Percentiles rank a stretch among this genome's conserved stretches.
phyloP scores from a whole-genome alignment of 805 yeast genomes.

The Yamadazyma takamatsuzukensis region DNA sequence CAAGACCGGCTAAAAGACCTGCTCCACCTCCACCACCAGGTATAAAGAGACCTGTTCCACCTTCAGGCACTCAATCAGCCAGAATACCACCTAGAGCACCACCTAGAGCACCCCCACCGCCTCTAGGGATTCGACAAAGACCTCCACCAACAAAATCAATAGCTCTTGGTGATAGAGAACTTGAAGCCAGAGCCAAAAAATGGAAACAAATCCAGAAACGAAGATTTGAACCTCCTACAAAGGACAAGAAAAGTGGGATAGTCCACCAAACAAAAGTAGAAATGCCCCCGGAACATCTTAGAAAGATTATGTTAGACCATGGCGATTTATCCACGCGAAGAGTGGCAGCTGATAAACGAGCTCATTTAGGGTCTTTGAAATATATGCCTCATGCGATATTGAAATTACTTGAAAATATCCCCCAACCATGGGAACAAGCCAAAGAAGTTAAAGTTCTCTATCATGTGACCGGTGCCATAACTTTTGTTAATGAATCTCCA shows the following conservation, averaged over 20 bases:
- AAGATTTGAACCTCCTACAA: constrained; percentile 39
- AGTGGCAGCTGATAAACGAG: constrained; percentile 78
- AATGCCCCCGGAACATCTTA: constrained; percentile 90
- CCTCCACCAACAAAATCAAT: constrained; percentile 19
- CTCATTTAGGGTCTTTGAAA: constrained; percentile 86
- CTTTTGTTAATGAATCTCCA: constrained; percentile 91
- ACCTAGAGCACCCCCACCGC: constrained; percentile 18
- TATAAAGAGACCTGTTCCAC: constrained; percentile 8
- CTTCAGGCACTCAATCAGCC: constrained; percentile 6
- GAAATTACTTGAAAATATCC: constrained; percentile 91
- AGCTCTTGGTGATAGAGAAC: constrained; percentile 25
- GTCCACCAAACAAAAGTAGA: constrained; percentile 65
- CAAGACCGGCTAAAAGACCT: no score
- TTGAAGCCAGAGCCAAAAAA: constrained; percentile 44
- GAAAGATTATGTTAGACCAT: constrained; percentile 79
- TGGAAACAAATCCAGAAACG: constrained; percentile 66
- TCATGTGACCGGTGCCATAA: constrained; percentile 89
- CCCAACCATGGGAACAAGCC: constrained; percentile 94
- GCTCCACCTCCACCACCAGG: constrained; percentile 22
- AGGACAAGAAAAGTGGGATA: constrained; percentile 27
- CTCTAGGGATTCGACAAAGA: constrained; percentile 16
- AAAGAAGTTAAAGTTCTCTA: constrained; percentile 86
- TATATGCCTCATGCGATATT: constrained; percentile 94
- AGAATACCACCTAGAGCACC: not conserved
- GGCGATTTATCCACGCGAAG: constrained; percentile 79